phyloP scores from a whole-genome alignment of 129 eudicot species.

The Tagetes patula region DNA sequence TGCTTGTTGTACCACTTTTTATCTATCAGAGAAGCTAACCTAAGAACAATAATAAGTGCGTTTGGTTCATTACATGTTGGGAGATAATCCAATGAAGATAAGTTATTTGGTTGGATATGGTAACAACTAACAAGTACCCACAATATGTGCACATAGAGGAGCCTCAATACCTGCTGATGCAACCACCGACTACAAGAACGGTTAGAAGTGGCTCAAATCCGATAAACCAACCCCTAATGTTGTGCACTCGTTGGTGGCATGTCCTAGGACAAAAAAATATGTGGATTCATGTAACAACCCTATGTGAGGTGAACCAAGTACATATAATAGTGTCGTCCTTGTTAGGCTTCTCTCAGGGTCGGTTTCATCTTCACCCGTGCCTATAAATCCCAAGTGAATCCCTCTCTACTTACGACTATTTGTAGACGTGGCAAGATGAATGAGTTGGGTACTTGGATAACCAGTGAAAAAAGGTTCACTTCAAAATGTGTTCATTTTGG shows the following conservation, averaged over 20 bases:
- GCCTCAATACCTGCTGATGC: conserved; percentile 81
- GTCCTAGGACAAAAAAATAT: conserved; percentile 47
- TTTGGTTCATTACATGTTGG: conserved; percentile 76
- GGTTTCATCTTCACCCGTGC: conserved; percentile 81
- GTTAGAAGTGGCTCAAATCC: conserved; percentile 63
- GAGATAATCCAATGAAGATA: conserved; percentile 70
- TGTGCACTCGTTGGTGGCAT: conserved; percentile 91
- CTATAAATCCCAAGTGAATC: conserved; percentile 46
- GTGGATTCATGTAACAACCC: conserved; percentile 72
- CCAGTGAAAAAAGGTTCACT: not conserved
- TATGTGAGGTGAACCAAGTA: conserved; percentile 76
- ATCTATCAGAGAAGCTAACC: not conserved
- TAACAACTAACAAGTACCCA: conserved; percentile 44
- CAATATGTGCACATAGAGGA: conserved; percentile 80
- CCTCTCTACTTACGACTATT: not conserved
- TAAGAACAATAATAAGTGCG: not conserved
- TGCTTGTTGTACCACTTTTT: not conserved
- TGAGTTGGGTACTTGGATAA: not conserved
- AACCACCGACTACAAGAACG: conserved; percentile 54
- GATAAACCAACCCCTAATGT: conserved; percentile 66
- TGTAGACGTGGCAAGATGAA: not conserved
- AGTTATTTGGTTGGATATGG: conserved; percentile 88
- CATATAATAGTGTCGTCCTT: conserved; percentile 68
- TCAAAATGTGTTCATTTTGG: not conserved
- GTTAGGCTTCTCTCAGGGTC: conserved; percentile 72